Conservation (phyloP, 1,139 yeast species). For the Sugiyamaella novakii region DNA sequence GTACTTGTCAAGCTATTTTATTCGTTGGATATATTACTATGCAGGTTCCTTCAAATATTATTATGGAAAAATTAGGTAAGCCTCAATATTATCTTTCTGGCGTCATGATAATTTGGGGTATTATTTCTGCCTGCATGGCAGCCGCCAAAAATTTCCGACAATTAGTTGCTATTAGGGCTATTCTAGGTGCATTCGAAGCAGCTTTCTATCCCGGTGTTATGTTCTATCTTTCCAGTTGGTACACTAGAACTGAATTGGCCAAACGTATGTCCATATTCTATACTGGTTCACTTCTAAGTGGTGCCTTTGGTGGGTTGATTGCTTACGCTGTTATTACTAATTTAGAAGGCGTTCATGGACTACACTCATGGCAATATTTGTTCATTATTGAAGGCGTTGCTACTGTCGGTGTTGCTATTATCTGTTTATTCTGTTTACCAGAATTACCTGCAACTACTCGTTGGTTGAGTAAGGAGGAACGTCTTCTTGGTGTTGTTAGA, state of each 20-base stretch:
- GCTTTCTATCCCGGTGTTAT: slow-evolving; percentile 58
- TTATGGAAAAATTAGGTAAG: slow-evolving; percentile 49
- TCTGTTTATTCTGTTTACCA: slow-evolving; percentile 45
- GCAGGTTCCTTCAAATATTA: slow-evolving; percentile 59
- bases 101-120: slow-evolving; percentile 60
- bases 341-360: slow-evolving; percentile 45
- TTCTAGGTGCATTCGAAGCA: slow-evolving; percentile 53
- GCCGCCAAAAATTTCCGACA: slow-evolving; percentile 44
- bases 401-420: slow-evolving; percentile 58
- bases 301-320: slow-evolving; percentile 43
- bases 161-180: slow-evolving; percentile 49
- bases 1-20: slow-evolving; percentile 57
- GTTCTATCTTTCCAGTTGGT: slow-evolving; percentile 55
- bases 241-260: slow-evolving; percentile 51
- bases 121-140: slow-evolving; percentile 61
- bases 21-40: slow-evolving; percentile 64
- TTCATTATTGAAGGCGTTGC: slow-evolving; percentile 64
- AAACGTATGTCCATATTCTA: slow-evolving; percentile 53
- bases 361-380: slow-evolving; percentile 65
- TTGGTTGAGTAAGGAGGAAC: slow-evolving; percentile 34
- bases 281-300: slow-evolving; percentile 40
- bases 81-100: slow-evolving; percentile 56
- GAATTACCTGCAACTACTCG: slow-evolving; percentile 50
- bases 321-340: slow-evolving; percentile 52
- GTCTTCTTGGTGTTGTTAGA: slow-evolving; percentile 29